These are phyloP conservation scores for Gamsiella multidivaricata DNA, from an alignment of 192 early-diverging fungal genomes.

Conservation along the genomic window DNA sequence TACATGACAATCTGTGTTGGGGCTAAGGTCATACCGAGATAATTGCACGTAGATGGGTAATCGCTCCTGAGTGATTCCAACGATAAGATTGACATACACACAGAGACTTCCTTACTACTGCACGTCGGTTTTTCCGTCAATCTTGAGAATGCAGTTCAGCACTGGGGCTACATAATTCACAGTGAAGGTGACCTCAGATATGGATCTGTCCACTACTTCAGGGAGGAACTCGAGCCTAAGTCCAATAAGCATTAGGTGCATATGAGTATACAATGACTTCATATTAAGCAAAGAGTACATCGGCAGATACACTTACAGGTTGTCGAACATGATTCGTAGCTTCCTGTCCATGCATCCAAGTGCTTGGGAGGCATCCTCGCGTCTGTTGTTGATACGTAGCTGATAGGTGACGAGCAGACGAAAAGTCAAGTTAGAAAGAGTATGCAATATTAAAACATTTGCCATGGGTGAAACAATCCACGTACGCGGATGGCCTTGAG, in stretches of 20 bases:
- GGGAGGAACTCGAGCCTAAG: slow-evolving; percentile 18
- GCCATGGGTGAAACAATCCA: slow-evolving; percentile 4
- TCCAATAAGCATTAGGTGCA: neutral
- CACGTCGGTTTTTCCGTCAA: slow-evolving; percentile 28
- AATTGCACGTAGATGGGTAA: neutral
- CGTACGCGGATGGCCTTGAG: slow-evolving; percentile 21
- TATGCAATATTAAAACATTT: neutral
- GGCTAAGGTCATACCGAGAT: slow-evolving; percentile 1
- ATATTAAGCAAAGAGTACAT: slow-evolving; percentile 1
- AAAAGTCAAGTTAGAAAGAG: neutral
- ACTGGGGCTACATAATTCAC: slow-evolving; percentile 28
- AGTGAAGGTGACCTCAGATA: slow-evolving; percentile 31
- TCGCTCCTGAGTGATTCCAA: neutral
- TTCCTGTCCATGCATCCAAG: slow-evolving; percentile 10
- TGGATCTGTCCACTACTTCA: slow-evolving; percentile 15
- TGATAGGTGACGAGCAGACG: neutral
- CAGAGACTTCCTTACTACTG: slow-evolving; percentile 18
- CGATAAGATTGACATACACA: neutral
- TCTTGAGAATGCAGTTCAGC: slow-evolving; percentile 22
- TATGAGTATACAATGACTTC: neutral
- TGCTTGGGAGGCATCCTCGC: slow-evolving; percentile 10
- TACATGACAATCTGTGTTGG: slow-evolving; percentile 18
- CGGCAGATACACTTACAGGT: slow-evolving; percentile 8
- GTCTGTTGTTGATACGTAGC: slow-evolving; percentile 25
- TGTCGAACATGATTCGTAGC: slow-evolving; percentile 13